These are phyloP conservation scores for Ceratonia siliqua DNA, from an alignment of 306 rosid species.

Conservation along the genomic window DNA sequence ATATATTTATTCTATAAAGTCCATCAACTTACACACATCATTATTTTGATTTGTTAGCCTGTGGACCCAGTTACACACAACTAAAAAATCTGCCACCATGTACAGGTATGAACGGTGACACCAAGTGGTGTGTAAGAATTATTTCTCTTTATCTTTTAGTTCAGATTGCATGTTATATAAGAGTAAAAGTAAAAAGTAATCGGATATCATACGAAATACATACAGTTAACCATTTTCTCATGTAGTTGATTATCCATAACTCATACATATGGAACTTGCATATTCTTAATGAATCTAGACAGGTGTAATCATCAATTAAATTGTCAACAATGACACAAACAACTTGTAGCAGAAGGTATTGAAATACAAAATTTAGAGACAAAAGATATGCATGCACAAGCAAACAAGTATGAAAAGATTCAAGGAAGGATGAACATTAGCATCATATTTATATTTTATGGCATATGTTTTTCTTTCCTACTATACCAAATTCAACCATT, in stretches of 20 bases:
- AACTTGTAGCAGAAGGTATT: neutral
- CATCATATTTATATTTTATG: neutral
- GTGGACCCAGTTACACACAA: too few species aligned
- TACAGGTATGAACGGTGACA: too few species aligned
- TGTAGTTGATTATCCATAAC: neutral
- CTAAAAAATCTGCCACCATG: too few species aligned
- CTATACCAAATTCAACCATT: neutral
- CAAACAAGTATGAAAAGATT: neutral
- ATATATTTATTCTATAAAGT: too few species aligned
- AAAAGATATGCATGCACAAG: neutral
- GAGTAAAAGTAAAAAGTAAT: too few species aligned
- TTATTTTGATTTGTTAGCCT: too few species aligned
- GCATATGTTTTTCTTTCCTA: neutral
- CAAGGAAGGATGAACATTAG: neutral
- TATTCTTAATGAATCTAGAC: neutral
- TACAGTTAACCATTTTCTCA: neutral
- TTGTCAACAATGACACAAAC: neutral
- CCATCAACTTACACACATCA: too few species aligned
- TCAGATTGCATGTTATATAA: neutral
- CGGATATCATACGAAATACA: neutral
- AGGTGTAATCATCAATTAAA: neutral
- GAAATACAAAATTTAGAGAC: neutral
- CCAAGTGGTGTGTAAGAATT: too few species aligned
- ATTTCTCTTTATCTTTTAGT: too few species aligned
- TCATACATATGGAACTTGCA: neutral